These are phyloP conservation scores for Phytopythium kandeliae DNA, from an alignment of 352 stramenopile genomes.

Conservation along the genomic window DNA sequence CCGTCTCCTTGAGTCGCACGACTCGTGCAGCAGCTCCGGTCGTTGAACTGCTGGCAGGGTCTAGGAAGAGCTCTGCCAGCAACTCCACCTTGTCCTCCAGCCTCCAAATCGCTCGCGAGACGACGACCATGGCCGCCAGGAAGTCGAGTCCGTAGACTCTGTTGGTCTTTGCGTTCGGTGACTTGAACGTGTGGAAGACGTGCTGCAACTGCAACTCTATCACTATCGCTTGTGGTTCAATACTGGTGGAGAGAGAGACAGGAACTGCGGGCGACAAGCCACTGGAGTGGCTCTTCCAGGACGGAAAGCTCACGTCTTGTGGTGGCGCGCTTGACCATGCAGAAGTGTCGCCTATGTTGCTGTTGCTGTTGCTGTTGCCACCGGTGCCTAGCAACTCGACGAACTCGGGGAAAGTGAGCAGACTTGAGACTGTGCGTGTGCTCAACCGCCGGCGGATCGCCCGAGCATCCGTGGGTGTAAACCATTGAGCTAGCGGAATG, in stretches of 20 bases:
- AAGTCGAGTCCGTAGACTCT: slow-evolving; percentile 58
- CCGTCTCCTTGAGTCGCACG: slow-evolving; percentile 42
- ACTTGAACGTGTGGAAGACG: slow-evolving; percentile 49
- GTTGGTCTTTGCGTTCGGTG: slow-evolving; percentile 3
- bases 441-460: slow-evolving; percentile 26
- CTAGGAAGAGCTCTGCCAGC: slow-evolving; percentile 52
- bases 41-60: slow-evolving; percentile 18
- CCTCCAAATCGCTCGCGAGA: slow-evolving; percentile 59
- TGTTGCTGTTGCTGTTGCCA: slow-evolving; percentile 9
- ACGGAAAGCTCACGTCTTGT: not conserved
- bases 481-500: slow-evolving; percentile 51
- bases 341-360: not conserved
- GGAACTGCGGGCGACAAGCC: not conserved
- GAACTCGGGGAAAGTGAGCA: slow-evolving; percentile 44
- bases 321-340: not conserved
- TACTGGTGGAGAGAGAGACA: not conserved
- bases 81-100: slow-evolving; percentile 48
- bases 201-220: slow-evolving; percentile 54
- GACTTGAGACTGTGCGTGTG: slow-evolving; percentile 17
- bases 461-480: slow-evolving; percentile 44
- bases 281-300: not conserved
- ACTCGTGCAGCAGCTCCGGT: not conserved
- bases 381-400: slow-evolving; percentile 31
- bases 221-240: slow-evolving; percentile 15
- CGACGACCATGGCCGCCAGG: slow-evolving; percentile 44